Conservation (phyloP, 441 rosid genomes). For the Croton setiger region DNA sequence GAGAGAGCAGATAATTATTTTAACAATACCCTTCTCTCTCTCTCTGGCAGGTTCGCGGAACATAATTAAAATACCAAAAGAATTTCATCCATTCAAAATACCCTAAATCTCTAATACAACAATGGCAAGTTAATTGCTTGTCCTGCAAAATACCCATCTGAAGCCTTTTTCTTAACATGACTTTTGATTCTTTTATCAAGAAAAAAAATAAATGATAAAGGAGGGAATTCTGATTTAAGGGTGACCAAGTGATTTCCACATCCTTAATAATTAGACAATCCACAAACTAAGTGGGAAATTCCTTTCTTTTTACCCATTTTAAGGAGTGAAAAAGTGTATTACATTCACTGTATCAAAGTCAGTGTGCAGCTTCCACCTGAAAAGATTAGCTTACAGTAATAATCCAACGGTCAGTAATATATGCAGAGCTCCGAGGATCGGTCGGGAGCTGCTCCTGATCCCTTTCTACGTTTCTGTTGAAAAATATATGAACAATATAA, state of each 20-base stretch:
- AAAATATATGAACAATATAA: neutral
- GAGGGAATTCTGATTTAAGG: neutral
- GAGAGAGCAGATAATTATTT: no score
- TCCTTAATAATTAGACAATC: neutral
- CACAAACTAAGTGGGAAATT: neutral
- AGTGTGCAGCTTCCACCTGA: constrained; percentile 10
- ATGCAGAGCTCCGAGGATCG: constrained; percentile 5
- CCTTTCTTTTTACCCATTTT: constrained; percentile 6
- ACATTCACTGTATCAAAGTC: constrained; percentile 7
- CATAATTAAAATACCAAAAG: no score
- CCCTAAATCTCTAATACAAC: no score
- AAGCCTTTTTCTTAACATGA: no score
- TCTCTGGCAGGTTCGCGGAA: no score
- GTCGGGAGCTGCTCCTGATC: constrained; percentile 16
- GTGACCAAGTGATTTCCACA: neutral
- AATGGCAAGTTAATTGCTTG: no score
- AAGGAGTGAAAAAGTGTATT: constrained; percentile 7
- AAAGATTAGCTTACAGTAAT: constrained; percentile 12
- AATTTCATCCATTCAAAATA: no score
- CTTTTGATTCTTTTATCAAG: no score
- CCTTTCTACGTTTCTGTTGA: neutral
- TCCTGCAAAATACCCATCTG: no score
- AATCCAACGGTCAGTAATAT: constrained; percentile 19
- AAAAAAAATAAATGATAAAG: no score
- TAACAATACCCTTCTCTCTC: no score